Conservation (phyloP, 139 green algal genomes). For the Chlamydomonas sp. region DNA sequence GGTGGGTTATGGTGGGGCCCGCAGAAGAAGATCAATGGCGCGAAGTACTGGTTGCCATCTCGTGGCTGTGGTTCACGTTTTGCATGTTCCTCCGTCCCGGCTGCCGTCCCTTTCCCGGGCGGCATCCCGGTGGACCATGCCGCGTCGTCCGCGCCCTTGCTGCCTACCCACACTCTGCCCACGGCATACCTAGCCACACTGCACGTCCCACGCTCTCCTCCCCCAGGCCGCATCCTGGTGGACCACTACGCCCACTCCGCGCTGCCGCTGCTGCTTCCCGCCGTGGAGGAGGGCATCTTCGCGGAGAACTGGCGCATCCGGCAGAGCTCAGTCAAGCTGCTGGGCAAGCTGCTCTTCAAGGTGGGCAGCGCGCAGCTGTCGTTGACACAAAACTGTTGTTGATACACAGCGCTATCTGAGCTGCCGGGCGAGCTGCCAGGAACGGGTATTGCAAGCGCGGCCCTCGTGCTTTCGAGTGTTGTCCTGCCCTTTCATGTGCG, state of each 20-base stretch:
- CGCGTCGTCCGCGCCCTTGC: too few species aligned
- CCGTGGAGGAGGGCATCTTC: constrained; percentile 90
- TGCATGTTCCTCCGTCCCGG: too few species aligned
- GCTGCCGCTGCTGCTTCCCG: constrained; percentile 92
- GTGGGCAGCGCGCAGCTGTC: constrained; percentile 34
- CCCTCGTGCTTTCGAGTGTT: too few species aligned
- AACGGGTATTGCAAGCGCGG: too few species aligned
- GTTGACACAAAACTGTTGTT: too few species aligned
- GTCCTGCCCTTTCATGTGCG: too few species aligned
- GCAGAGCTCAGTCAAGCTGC: constrained; percentile 92
- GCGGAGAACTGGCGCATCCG: constrained; percentile 95
- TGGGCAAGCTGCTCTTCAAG: constrained; percentile 98
- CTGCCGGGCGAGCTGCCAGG: too few species aligned
- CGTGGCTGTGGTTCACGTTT: not conserved
- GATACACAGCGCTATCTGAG: too few species aligned
- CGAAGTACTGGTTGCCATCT: not conserved
- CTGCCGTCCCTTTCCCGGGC: too few species aligned
- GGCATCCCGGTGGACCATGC: too few species aligned
- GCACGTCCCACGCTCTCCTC: not conserved
- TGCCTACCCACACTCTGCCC: too few species aligned
- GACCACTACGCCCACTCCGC: constrained; percentile 81
- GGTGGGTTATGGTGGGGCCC: constrained; percentile 37
- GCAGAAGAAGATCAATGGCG: not conserved
- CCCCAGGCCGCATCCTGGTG: constrained; percentile 71
- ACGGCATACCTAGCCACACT: too few species aligned